phyloP scores from a whole-genome alignment of 139 green algal species.

The Picochlorum sp. region DNA sequence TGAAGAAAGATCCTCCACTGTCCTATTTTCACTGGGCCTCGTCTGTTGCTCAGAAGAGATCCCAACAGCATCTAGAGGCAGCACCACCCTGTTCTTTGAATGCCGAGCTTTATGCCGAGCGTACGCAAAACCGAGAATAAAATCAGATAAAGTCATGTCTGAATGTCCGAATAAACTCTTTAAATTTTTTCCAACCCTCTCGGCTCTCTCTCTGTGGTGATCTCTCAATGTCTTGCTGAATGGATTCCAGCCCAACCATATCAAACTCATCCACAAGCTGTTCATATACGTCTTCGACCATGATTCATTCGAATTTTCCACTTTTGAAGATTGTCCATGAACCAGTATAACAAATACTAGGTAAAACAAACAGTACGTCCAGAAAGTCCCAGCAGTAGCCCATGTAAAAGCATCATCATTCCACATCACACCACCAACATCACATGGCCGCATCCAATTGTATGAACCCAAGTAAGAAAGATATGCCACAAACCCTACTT shows the following conservation, averaged over 20 bases:
- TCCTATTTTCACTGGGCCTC: too few relatives aligned
- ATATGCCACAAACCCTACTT: conserved; percentile 12
- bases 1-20: too few relatives aligned
- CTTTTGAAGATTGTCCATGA: neutral
- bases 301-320: neutral
- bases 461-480: conserved; percentile 13
- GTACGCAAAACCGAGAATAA: neutral
- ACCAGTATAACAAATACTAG: neutral
- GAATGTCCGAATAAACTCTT: conserved; percentile 5
- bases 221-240: neutral
- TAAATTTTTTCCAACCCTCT: neutral
- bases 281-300: neutral
- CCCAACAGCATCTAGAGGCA: neutral
- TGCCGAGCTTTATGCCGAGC: neutral
- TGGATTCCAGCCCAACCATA: neutral
- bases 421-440: neutral
- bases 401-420: conserved; percentile 9
- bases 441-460: conserved; percentile 23
- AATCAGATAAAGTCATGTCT: conserved; percentile 1
- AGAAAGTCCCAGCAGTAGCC: neutral
- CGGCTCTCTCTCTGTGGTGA: neutral
- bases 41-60: neutral
- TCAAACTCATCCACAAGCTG: neutral
- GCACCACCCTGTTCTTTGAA: neutral
- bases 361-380: conserved; percentile 1